Evolutionary conservation across 2,329 filamentous ascomycete species (phyloP).

Genomic region (Alternaria triticina): DNA sequence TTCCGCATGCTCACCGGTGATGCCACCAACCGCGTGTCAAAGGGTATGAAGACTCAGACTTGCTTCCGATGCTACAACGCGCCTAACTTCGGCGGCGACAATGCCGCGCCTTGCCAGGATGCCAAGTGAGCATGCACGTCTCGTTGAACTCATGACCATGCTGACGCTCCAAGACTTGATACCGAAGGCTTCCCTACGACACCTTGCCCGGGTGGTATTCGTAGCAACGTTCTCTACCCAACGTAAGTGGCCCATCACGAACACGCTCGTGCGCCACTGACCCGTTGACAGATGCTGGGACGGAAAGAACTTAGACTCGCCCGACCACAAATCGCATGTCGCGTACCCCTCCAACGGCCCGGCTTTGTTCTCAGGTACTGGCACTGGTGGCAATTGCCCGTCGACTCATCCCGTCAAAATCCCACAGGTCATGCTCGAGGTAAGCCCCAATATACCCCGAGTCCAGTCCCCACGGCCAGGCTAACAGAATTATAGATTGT

Average conservation of each 20-base stretch:
- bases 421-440: slow-evolving; percentile 56
- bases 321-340: slow-evolving; percentile 59
- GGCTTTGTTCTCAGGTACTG: slow-evolving; percentile 27
- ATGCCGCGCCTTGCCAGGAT: slow-evolving; percentile 41
- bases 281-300: slow-evolving; percentile 57
- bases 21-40: slow-evolving; percentile 30
- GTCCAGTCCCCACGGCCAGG: fast-evolving
- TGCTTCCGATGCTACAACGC: slow-evolving; percentile 56
- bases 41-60: slow-evolving; percentile 40
- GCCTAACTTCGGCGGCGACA: slow-evolving; percentile 54
- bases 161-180: slow-evolving; percentile 4
- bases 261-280: neutral
- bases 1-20: slow-evolving; percentile 58
- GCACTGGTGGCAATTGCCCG: slow-evolving; percentile 48
- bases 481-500: slow-evolving; percentile 31
- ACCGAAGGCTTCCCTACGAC: slow-evolving; percentile 22
- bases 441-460: neutral
- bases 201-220: slow-evolving; percentile 36
- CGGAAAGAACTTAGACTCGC: slow-evolving; percentile 55
- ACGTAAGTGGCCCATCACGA: slow-evolving; percentile 11
- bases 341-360: slow-evolving; percentile 49
- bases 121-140: slow-evolving; percentile 7
- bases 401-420: slow-evolving; percentile 54
- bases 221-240: slow-evolving; percentile 38
- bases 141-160: neutral